Evolutionary conservation across 2,329 filamentous ascomycete species (phyloP).

Genomic region (Claviceps sorghi): DNA sequence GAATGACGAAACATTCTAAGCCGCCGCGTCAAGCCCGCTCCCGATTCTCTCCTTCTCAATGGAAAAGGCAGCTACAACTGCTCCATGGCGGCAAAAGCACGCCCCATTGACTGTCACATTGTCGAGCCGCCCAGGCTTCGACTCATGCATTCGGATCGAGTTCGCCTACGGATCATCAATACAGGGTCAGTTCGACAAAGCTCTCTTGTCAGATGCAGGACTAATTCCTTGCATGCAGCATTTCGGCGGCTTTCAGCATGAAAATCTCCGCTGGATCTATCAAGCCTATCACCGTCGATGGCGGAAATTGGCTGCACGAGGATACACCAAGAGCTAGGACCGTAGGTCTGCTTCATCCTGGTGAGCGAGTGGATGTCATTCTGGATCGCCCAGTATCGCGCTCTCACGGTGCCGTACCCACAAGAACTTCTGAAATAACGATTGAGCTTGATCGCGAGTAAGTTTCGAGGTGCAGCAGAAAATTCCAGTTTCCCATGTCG

Average conservation of each 20-base stretch:
- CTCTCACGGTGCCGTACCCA: background rate
- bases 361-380: constrained; percentile 11
- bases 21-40: constrained; percentile 20
- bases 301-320: constrained; percentile 5
- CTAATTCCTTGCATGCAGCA: background rate
- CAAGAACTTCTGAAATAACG: background rate
- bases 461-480: background rate
- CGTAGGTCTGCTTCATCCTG: constrained; percentile 11
- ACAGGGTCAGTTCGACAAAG: constrained; percentile 4
- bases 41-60: constrained; percentile 27
- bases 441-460: constrained; percentile 8
- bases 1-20: constrained; percentile 5
- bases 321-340: constrained; percentile 6
- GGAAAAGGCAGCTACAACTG: constrained; percentile 14
- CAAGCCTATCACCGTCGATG: constrained; percentile 10
- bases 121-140: constrained; percentile 4
- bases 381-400: background rate
- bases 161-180: constrained; percentile 9
- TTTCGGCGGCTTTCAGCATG: constrained; percentile 5
- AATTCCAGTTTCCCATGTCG: background rate
- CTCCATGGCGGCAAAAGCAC: constrained; percentile 9
- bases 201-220: background rate
- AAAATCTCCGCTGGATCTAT: constrained; percentile 3
- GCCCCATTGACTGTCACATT: constrained; percentile 6
- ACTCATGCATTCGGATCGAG: constrained; percentile 4